Conservation (phyloP, 2,329 filamentous ascomycete genomes). For the Botryotinia calthae region DNA sequence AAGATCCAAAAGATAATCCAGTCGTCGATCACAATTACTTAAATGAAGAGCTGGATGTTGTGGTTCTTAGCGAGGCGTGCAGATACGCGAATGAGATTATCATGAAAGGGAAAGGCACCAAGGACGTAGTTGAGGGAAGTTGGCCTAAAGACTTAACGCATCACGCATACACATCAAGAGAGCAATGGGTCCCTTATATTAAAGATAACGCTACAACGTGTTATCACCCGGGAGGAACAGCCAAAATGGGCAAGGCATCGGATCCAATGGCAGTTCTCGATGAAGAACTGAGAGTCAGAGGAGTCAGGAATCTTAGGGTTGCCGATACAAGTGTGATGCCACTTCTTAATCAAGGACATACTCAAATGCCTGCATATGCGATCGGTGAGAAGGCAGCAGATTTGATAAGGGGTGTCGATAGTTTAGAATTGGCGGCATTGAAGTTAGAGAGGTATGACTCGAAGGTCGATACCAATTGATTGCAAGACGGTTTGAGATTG, state of each 20-base stretch:
- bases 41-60: conserved; percentile 54
- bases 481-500: too few relatives aligned
- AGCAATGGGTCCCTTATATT: conserved; percentile 58
- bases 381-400: conserved; percentile 55
- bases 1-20: conserved; percentile 51
- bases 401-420: conserved; percentile 45
- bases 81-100: conserved; percentile 59
- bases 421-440: not conserved
- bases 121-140: conserved; percentile 56
- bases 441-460: conserved; percentile 1
- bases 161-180: conserved; percentile 51
- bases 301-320: conserved; percentile 33
- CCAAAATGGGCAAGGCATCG: conserved; percentile 51
- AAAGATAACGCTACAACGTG: conserved; percentile 60
- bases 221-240: conserved; percentile 57
- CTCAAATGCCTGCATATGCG: conserved; percentile 57
- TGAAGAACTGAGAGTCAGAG: conserved; percentile 29
- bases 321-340: conserved; percentile 36
- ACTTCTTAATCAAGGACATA: conserved; percentile 49
- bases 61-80: conserved; percentile 59
- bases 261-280: conserved; percentile 44
- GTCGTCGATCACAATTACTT: conserved; percentile 59
- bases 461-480: not conserved
- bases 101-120: conserved; percentile 55
- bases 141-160: conserved; percentile 55